A percentile compares a stretch with the other conserved stretches of the same genome.
phyloP scores from a whole-genome alignment of 1,139 yeast species.

The Debaryomyces fabryi region DNA sequence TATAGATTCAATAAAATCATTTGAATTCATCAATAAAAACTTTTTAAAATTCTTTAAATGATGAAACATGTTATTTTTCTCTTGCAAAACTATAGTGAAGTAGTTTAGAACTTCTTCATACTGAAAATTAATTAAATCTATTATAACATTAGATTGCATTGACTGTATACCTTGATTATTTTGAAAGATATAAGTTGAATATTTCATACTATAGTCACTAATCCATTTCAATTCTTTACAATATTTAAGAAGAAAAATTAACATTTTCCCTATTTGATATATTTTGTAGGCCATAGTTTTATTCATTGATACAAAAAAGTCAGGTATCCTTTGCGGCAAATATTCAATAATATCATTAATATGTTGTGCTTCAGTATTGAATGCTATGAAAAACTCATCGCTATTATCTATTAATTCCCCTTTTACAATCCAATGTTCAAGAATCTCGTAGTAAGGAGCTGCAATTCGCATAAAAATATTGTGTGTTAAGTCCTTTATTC shows the following conservation, averaged over 20 bases:
- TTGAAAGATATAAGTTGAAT: conserved; percentile 31
- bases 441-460: conserved; percentile 63
- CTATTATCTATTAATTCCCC: conserved; percentile 64
- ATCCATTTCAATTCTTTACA: conserved; percentile 54
- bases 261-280: conserved; percentile 76
- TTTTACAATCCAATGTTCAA: conserved; percentile 67
- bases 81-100: conserved; percentile 53
- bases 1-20: conserved; percentile 74
- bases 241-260: conserved; percentile 65
- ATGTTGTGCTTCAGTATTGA: conserved; percentile 30
- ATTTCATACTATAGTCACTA: conserved; percentile 41
- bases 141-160: conserved; percentile 32
- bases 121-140: conserved; percentile 47
- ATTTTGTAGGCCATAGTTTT: conserved; percentile 53
- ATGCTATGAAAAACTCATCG: conserved; percentile 70
- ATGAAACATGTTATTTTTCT: conserved; percentile 50
- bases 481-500: conserved; percentile 45
- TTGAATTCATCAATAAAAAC: conserved; percentile 69
- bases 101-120: conserved; percentile 60
- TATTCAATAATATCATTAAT: conserved; percentile 41
- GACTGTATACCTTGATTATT: conserved; percentile 33
- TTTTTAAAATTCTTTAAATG: conserved; percentile 66
- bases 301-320: conserved; percentile 47
- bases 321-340: conserved; percentile 54
- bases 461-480: conserved; percentile 52